Evolutionary conservation across 2,329 filamentous ascomycete genomes (phyloP).

Genomic region (Claviceps fusiformis): DNA sequence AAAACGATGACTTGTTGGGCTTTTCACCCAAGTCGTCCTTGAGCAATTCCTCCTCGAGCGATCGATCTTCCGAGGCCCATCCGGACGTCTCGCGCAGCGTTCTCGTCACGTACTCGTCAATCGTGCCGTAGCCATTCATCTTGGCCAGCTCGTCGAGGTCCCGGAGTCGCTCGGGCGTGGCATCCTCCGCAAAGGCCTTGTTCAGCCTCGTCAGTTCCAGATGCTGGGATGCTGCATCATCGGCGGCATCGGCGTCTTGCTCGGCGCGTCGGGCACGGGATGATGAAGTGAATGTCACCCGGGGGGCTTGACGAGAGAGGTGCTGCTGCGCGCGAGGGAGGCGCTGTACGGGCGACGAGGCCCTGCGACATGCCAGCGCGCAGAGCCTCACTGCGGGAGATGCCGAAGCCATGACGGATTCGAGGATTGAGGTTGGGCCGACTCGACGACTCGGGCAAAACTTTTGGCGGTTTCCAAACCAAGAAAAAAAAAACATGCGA

Average conservation of each 20-base stretch:
- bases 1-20: slow-evolving; percentile 28
- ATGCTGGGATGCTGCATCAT: slow-evolving; percentile 5
- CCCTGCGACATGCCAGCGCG: slow-evolving; percentile 19
- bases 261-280: slow-evolving; percentile 12
- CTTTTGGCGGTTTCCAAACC: too few relatives aligned
- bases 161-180: slow-evolving; percentile 19
- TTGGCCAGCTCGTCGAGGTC: slow-evolving; percentile 23
- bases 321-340: slow-evolving; percentile 13
- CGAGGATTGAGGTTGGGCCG: neutral
- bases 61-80: slow-evolving; percentile 19
- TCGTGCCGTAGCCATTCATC: slow-evolving; percentile 18
- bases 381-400: slow-evolving; percentile 25
- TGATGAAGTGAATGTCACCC: slow-evolving; percentile 18
- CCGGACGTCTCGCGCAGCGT: slow-evolving; percentile 15
- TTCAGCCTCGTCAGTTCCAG: slow-evolving; percentile 20
- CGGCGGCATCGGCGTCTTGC: slow-evolving; percentile 12
- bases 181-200: slow-evolving; percentile 15
- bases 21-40: slow-evolving; percentile 18
- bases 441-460: too few relatives aligned
- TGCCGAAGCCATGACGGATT: slow-evolving; percentile 23
- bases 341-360: slow-evolving; percentile 11
- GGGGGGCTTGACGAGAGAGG: slow-evolving; percentile 12
- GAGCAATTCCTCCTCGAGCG: slow-evolving; percentile 18
- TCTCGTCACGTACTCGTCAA: slow-evolving; percentile 19
- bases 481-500: slow-evolving; percentile 12